Evolutionary conservation across 352 stramenopile species (phyloP).

Genomic region (Plasmopara viticola): DNA sequence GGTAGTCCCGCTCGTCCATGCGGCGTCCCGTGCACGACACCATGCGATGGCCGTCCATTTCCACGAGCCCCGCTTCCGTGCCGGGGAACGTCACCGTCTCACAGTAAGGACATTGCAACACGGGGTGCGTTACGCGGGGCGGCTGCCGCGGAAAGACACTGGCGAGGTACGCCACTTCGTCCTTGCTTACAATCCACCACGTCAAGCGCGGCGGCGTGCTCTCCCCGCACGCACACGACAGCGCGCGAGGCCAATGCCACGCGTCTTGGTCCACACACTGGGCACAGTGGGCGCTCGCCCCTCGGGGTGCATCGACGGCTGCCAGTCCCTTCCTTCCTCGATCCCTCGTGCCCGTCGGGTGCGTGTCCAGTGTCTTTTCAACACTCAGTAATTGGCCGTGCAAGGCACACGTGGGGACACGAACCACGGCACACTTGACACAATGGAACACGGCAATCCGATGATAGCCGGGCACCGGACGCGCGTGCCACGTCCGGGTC

Average conservation of each 20-base stretch:
- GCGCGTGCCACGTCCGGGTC: slow-evolving; percentile 9
- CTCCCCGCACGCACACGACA: slow-evolving; percentile 27
- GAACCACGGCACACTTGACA: slow-evolving; percentile 35
- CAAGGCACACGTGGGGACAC: slow-evolving; percentile 41
- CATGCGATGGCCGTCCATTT: slow-evolving; percentile 66
- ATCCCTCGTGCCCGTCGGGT: background rate
- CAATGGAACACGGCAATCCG: slow-evolving; percentile 65
- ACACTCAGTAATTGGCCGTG: slow-evolving; percentile 48
- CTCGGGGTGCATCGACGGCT: background rate
- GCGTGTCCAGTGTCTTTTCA: slow-evolving; percentile 32
- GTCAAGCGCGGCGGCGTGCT: slow-evolving; percentile 13
- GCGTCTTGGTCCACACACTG: slow-evolving; percentile 47
- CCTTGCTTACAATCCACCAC: slow-evolving; percentile 75
- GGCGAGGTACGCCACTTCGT: slow-evolving; percentile 57
- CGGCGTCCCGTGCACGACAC: slow-evolving; percentile 53
- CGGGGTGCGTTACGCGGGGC: slow-evolving; percentile 43
- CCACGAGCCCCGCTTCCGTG: slow-evolving; percentile 66
- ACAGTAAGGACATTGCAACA: slow-evolving; percentile 69
- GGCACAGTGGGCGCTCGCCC: slow-evolving; percentile 41
- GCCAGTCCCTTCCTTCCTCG: background rate
- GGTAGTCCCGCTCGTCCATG: slow-evolving; percentile 78
- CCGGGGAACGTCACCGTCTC: slow-evolving; percentile 75
- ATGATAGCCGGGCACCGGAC: slow-evolving; percentile 63
- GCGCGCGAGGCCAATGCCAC: slow-evolving; percentile 22
- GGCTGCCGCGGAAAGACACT: slow-evolving; percentile 49